Evolutionary conservation across 768 basidiomycete species (phyloP).

Genomic region (Clitopilus passeckerianus): DNA sequence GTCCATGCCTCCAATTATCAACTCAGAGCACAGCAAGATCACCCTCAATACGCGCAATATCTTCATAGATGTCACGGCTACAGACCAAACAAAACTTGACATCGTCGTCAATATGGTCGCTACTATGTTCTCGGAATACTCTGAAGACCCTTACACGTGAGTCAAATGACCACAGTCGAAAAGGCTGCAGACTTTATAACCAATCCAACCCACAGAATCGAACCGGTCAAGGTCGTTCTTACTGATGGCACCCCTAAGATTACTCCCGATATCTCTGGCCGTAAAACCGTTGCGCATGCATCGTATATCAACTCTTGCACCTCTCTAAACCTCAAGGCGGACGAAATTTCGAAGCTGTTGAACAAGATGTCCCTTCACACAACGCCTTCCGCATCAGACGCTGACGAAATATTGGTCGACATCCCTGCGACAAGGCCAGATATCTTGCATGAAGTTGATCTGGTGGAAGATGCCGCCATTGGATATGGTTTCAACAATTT

Average conservation of each 20-base stretch:
- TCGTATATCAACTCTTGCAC: slow-evolving; percentile 97
- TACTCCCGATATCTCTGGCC: slow-evolving; percentile 76
- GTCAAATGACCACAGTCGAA: slow-evolving; percentile 21
- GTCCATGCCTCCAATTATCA: slow-evolving; percentile 98
- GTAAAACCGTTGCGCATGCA: slow-evolving; percentile 66
- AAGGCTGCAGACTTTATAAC: background rate
- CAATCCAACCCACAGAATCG: slow-evolving; percentile 54
- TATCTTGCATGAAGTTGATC: slow-evolving; percentile 96
- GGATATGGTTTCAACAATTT: slow-evolving; percentile 98
- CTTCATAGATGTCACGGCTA: slow-evolving; percentile 96
- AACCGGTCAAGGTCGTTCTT: slow-evolving; percentile 83
- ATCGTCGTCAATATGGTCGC: slow-evolving; percentile 94
- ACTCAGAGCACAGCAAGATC: slow-evolving; percentile 97
- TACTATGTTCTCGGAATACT: slow-evolving; percentile 99
- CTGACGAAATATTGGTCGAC: slow-evolving; percentile 68
- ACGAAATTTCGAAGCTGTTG: slow-evolving; percentile 69
- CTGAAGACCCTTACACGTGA: slow-evolving; percentile 86
- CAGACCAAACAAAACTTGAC: slow-evolving; percentile 92
- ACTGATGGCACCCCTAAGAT: slow-evolving; percentile 73
- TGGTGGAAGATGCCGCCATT: slow-evolving; percentile 97
- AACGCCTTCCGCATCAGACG: slow-evolving; percentile 42
- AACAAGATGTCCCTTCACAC: slow-evolving; percentile 78
- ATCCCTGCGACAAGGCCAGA: slow-evolving; percentile 97
- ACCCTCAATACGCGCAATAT: slow-evolving; percentile 89
- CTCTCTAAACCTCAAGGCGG: slow-evolving; percentile 65